Evolutionary conservation across 1,284 basidiomycete species (phyloP), one percentile per base, ranked within the genome.

Genomic region (Microbotryum violaceum): DNA sequence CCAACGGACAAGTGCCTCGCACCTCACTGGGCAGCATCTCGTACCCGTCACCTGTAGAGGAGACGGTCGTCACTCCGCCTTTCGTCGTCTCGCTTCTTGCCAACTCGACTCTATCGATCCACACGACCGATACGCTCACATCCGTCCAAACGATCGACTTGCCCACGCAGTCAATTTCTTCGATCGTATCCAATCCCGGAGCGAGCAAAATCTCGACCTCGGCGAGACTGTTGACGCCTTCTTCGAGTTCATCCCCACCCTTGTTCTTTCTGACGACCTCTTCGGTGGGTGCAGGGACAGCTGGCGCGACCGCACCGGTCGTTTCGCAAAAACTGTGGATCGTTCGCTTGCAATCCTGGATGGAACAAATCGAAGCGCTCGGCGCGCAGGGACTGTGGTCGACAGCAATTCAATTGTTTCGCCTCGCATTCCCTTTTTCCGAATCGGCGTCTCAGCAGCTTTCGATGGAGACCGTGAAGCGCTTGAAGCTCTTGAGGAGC

Each of bases 291-390:
- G 82, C 84, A 61, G 76, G 82, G 2, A 76, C 82, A 1, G 81
- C 83, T 1, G 73, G 81, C 2, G 7, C 59, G 21, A 29, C 42
- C 6, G 25, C 45, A 4, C 10, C 45, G 1, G 74, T 78, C 0
- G 84, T 88, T 65, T 89, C 90, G 3, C 86, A 83, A 69, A 82
- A 83, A 0, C 78, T 97, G 57, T 94, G 90, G 87, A 79, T 82
- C 52, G 78, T 94, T 48, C 71, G 75, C 10, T 86, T 91, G 80
- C 82, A 81, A 60, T 77, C 85, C 3, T 88, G 91, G 85, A 80
- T 81, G 1, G 82, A 84, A 27, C 91, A 96, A 71, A 80, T 97
- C 10, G 89, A 96, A 64, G 88, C 92, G 70, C 81, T 97, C 16
- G 84, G 93, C 0, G 75, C 79, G 44, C 79, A 77, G 4, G 89